Percentiles rank a stretch among this genome's conserved stretches.
These are phyloP conservation scores for Aureoboletus auriporus DNA, from an alignment of 768 basidiomycete genomes.

Conservation along the genomic window DNA sequence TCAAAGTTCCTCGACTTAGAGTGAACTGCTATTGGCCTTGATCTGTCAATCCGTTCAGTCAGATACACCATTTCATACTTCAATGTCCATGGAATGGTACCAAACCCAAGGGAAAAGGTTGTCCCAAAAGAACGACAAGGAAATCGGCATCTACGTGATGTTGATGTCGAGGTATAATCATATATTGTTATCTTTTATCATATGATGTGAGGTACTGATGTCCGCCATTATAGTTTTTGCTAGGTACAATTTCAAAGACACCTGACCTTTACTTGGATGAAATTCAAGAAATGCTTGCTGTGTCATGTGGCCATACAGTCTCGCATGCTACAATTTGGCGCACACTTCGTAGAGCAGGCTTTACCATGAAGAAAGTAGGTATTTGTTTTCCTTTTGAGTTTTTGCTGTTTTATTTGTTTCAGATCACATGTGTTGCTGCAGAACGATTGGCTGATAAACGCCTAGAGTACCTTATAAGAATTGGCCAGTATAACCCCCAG, in stretches of 20 bases:
- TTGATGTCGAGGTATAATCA: too few relatives aligned
- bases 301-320: not conserved
- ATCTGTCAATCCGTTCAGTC: too few relatives aligned
- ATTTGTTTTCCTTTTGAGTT: not conserved
- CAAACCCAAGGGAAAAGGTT: too few relatives aligned
- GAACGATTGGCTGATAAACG: not conserved
- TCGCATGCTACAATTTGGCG: not conserved
- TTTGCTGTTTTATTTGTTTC: not conserved
- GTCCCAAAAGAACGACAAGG: too few relatives aligned
- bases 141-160: too few relatives aligned
- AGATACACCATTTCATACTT: too few relatives aligned
- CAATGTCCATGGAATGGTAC: too few relatives aligned
- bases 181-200: too few relatives aligned
- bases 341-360: not conserved
- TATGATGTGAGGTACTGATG: too few relatives aligned
- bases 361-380: conserved; percentile 2
- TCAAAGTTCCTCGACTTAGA: too few relatives aligned
- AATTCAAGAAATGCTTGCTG: not conserved
- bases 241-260: not conserved
- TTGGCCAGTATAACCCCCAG: not conserved
- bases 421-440: not conserved
- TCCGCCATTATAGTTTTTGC: not conserved
- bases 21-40: too few relatives aligned
- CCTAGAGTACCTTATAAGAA: not conserved
- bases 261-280: not conserved